Evolutionary conservation across 2,329 filamentous ascomycete genomes (phyloP), one percentile per base, ranked within the genome.

Genomic region (Trichophyton benhamiae): DNA sequence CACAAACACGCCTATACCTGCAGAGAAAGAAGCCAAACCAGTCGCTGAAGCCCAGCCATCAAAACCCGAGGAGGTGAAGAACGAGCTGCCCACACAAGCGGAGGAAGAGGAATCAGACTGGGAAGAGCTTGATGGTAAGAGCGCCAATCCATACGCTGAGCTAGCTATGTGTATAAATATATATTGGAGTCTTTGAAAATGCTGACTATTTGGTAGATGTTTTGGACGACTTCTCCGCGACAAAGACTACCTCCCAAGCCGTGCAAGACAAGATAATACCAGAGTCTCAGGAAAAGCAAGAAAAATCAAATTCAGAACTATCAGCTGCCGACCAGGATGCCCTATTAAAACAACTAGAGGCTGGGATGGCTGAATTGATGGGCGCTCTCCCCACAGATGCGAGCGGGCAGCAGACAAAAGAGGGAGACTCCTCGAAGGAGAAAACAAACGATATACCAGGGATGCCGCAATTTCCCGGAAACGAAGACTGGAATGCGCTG

Each of bases 41-140:
- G 20, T 25, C 8, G 20, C 22, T 7, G 20, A 52, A 27, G 15
- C 5, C 11, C 55, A 58, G 9, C 55, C 55, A 6, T 7, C 41
- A 44, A 58, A 58, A 1, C 36, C 33, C 9, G 36, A 17, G 38
- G 55, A 42, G 9, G 41, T 27, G 5, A 27, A 36, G 11, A 59
- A 36, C 5, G 3, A 36, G 27, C 20, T n/a, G 8, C 42, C 41
- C 17, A 59, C 25, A 59, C 41, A 49, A 27, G 55, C 5, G 27
- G 82, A 81, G 22, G 82, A 87, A 66, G 85, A 87, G 15, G 92
- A 96, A 69, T 92, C 91, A 5, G 92, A 97, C 66, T 91, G 95
- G 74, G 94, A 96, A 70, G 94, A 97, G 69, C 79, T 99, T 52
- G 94, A 99, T 75, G 90, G 89, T 89, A 74, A 67, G 77, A 68